These are phyloP conservation scores for Trapa bicornis DNA, from an alignment of 345 rosid genomes.

Conservation along the genomic window DNA sequence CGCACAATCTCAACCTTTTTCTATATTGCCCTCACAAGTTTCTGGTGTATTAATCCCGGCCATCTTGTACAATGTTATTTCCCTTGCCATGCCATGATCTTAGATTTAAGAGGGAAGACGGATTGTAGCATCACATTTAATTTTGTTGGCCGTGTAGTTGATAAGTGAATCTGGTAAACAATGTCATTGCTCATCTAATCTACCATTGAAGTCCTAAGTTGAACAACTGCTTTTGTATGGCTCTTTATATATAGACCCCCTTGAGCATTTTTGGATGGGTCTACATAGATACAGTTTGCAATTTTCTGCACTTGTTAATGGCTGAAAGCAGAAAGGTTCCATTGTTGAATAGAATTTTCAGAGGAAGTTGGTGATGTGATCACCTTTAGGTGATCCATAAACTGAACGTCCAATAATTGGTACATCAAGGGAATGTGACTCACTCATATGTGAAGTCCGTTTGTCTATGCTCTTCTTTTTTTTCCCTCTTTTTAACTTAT, in stretches of 20 bases:
- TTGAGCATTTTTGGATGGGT: no score
- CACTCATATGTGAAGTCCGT: no score
- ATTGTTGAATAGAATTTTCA: no score
- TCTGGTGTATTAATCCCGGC: background rate
- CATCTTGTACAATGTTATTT: background rate
- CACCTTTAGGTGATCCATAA: no score
- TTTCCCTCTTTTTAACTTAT: no score
- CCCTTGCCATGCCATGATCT: background rate
- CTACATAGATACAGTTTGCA: no score
- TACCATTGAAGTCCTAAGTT: background rate
- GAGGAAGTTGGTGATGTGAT: no score
- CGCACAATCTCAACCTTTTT: background rate
- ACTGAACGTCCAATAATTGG: no score
- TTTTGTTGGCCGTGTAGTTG: background rate
- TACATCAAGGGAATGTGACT: no score
- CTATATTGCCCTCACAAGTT: background rate
- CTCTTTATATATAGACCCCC: background rate
- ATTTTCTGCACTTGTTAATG: no score
- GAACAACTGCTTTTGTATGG: background rate
- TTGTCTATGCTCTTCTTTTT: no score
- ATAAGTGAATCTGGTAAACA: background rate
- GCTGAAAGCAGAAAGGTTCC: no score
- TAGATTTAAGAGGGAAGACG: background rate
- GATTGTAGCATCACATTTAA: background rate
- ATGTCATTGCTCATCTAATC: background rate